Evolutionary conservation across 495 filamentous ascomycete genomes (phyloP).

Genomic region (Tuber aestivum): DNA sequence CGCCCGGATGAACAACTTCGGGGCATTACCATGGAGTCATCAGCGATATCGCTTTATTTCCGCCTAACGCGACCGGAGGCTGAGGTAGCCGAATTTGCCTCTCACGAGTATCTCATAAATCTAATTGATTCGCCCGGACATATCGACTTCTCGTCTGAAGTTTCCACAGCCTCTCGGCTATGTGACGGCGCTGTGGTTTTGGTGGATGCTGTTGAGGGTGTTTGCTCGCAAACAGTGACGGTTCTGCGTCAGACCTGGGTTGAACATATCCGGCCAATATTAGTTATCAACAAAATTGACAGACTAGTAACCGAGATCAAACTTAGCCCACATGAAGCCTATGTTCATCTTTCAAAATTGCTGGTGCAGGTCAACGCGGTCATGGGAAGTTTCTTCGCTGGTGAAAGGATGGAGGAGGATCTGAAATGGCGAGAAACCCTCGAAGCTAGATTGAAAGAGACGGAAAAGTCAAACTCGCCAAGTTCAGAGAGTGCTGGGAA

Average conservation of each 20-base stretch:
- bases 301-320: constrained; percentile 85
- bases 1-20: constrained; percentile 93
- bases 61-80: constrained; percentile 69
- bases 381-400: constrained; percentile 94
- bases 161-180: constrained; percentile 87
- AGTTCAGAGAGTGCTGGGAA: constrained; percentile 46
- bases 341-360: constrained; percentile 79
- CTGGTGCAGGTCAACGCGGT: constrained; percentile 96
- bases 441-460: constrained; percentile 61
- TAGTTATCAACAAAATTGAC: constrained; percentile 98
- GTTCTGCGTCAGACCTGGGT: constrained; percentile 93
- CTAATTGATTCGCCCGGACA: constrained; percentile 97
- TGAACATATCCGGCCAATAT: constrained; percentile 86
- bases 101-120: constrained; percentile 91
- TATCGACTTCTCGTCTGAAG: constrained; percentile 98
- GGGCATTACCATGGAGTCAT: constrained; percentile 99
- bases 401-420: constrained; percentile 98
- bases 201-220: constrained; percentile 96
- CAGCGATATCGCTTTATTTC: constrained; percentile 94
- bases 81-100: constrained; percentile 61
- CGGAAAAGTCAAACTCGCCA: constrained; percentile 43
- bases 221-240: constrained; percentile 97
- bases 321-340: constrained; percentile 85
- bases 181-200: constrained; percentile 93
- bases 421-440: constrained; percentile 90